Base-by-base conservation (phyloP, 306 rosid genomes). In the Hippophae gyantsensis region DNA sequence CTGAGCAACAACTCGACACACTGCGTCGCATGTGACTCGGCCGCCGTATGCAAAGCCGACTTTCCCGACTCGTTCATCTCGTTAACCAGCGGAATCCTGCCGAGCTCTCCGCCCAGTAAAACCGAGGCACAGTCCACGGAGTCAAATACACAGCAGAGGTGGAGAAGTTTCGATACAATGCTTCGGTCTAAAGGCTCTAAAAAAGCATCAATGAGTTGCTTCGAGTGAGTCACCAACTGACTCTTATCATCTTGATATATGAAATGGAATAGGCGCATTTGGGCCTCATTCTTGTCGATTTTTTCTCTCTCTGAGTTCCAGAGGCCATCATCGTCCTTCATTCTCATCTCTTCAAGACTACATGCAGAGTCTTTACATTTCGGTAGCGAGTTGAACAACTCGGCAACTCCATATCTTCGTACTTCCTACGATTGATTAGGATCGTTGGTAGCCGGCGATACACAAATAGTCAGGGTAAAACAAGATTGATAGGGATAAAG, bases 61-160 rank as follows among this genome's bases (percentile, higher is more conserved):
- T 52, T 58, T 10, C 82, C 82, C 0, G 59, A 40, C 6, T 65
- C 82, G 67, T 69, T 57, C 9, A 62, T 9, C 63, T 73, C 70
- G 60, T 77, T 72, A 53, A 69, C 63, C 7, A 65, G 10, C 23
- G 82, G 78, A 38, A 69, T 46, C 32, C 56, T 18, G 10, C 75
- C 78, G 9, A 77, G 47, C 43, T 69, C 78, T 23, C 82, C 82
- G 48, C 26, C 27, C 52, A 77, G 62, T 23, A 77, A 27, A 14
- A 72, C 73, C 3, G 72, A 2, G 14, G 76, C 78, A 62, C 78
- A 77, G 6, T 68, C 72, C 13, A 42, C 64, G 4, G 82, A 69
- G 70, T 77, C 78, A 48, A 62, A 73, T 49, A 56, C 23, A 49
- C 82, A 77, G 82, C 78, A 69, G 43, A 72, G 72, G 12, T 69